A percentile compares a stretch with the other conserved stretches of the same genome.
These are phyloP conservation scores for Aureobasidium sp. DNA, from an alignment of 2,329 filamentous ascomycete genomes.

Conservation along the genomic window DNA sequence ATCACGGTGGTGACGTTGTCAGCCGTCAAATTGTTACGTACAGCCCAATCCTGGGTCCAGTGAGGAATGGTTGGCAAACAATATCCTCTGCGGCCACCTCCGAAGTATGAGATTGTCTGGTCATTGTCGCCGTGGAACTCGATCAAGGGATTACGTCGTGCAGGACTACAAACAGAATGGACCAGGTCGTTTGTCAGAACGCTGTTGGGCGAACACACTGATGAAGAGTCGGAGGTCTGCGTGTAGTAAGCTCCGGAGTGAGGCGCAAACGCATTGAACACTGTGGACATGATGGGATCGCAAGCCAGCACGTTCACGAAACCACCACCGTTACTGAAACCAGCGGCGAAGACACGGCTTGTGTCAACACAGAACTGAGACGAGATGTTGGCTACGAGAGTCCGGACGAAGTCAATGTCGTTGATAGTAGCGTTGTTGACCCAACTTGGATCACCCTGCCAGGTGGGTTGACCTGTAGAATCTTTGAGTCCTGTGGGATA, in stretches of 20 bases:
- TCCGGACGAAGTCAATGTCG: slow-evolving; percentile 36
- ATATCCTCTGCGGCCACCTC: slow-evolving; percentile 24
- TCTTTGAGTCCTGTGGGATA: slow-evolving; percentile 35
- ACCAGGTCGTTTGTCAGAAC: slow-evolving; percentile 15
- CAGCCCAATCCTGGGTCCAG: slow-evolving; percentile 32
- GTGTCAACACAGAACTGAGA: slow-evolving; percentile 36
- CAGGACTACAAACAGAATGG: slow-evolving; percentile 19
- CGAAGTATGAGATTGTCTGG: slow-evolving; percentile 30
- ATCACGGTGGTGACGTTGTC: slow-evolving; percentile 23
- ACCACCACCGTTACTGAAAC: slow-evolving; percentile 48
- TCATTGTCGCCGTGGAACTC: slow-evolving; percentile 37
- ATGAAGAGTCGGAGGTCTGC: slow-evolving; percentile 18
- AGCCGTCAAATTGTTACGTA: slow-evolving; percentile 25
- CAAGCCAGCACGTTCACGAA: slow-evolving; percentile 40
- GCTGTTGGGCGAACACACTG: slow-evolving; percentile 16
- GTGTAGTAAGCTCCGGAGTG: slow-evolving; percentile 39
- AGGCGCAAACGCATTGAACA: slow-evolving; percentile 40
- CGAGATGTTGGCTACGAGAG: slow-evolving; percentile 31
- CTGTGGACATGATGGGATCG: slow-evolving; percentile 30
- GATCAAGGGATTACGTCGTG: slow-evolving; percentile 29
- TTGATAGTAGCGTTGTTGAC: slow-evolving; percentile 26
- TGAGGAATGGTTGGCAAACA: slow-evolving; percentile 21
- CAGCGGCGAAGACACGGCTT: slow-evolving; percentile 36
- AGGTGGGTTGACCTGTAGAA: slow-evolving; percentile 13
- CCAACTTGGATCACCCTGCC: slow-evolving; percentile 36